Percentiles rank a stretch among this genome's conserved stretches.
Evolutionary conservation across 768 basidiomycete genomes (phyloP).

Genomic region (Amanita pallidorosea): DNA sequence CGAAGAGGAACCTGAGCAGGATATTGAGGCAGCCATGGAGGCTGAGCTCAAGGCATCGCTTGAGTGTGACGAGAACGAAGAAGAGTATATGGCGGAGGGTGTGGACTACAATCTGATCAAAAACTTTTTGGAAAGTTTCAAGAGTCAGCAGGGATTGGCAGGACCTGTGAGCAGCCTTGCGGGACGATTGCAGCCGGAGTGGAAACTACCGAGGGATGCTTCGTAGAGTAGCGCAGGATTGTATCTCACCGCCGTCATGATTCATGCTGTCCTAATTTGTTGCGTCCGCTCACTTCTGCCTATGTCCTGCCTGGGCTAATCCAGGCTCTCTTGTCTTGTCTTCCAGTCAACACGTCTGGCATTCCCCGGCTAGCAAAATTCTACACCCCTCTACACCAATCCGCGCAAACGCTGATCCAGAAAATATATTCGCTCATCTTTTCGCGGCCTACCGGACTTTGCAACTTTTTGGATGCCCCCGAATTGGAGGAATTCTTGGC

Average conservation of each 20-base stretch:
- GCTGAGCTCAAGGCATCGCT: constrained; percentile 66
- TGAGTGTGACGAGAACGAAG: constrained; percentile 38
- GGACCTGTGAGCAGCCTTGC: constrained; percentile 90
- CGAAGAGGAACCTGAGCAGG: constrained; percentile 32
- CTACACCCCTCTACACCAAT: constrained; percentile 69
- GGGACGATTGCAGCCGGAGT: constrained; percentile 70
- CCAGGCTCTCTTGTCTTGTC: background rate
- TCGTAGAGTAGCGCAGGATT: constrained; percentile 14
- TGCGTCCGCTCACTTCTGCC: constrained; percentile 19
- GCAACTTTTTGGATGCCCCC: constrained; percentile 95
- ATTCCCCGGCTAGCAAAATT: constrained; percentile 80
- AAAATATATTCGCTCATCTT: constrained; percentile 88
- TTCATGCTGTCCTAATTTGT: constrained; percentile 84
- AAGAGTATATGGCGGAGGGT: constrained; percentile 33
- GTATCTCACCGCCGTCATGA: constrained; percentile 33
- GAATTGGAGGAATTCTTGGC: constrained; percentile 72
- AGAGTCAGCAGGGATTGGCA: constrained; percentile 77
- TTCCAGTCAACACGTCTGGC: constrained; percentile 85
- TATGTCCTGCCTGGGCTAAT: constrained; percentile 3
- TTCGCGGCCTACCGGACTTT: constrained; percentile 69
- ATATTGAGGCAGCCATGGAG: constrained; percentile 85
- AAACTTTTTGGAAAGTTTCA: constrained; percentile 95
- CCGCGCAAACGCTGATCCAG: constrained; percentile 60
- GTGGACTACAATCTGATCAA: constrained; percentile 90
- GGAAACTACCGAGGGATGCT: constrained; percentile 64